Conservation (phyloP, 306 rosid genomes). For the Lagenaria siceraria region DNA sequence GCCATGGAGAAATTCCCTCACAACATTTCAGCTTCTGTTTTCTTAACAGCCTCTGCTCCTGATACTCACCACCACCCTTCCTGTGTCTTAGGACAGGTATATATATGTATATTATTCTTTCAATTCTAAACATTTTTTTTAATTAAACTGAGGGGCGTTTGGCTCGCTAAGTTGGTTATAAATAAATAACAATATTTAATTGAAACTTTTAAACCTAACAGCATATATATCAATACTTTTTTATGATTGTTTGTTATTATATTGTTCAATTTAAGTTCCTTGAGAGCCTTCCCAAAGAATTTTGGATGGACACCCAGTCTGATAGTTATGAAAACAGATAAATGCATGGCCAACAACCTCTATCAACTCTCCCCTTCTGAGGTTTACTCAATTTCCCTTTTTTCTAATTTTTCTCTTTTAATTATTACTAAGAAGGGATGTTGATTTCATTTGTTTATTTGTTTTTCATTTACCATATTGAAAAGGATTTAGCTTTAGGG, state of each 20-base stretch:
- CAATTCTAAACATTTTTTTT: too few relatives aligned
- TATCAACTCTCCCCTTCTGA: conserved; percentile 1
- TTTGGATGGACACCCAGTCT: background rate
- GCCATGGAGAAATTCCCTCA: conserved; percentile 53
- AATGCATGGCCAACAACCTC: background rate
- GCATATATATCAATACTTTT: too few relatives aligned
- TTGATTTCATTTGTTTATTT: background rate
- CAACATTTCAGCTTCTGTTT: conserved; percentile 37
- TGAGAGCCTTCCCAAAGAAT: background rate
- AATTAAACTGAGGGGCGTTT: too few relatives aligned
- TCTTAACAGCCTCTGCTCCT: conserved; percentile 24
- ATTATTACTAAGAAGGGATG: background rate
- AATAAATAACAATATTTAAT: too few relatives aligned
- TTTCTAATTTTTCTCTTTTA: too few relatives aligned
- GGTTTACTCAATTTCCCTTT: background rate
- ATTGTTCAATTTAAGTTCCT: background rate
- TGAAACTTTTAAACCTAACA: too few relatives aligned
- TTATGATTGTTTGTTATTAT: background rate
- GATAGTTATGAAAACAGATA: background rate
- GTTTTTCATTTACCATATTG: background rate
- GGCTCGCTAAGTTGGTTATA: too few relatives aligned
- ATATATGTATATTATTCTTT: too few relatives aligned
- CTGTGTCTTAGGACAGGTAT: background rate
- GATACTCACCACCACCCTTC: conserved; percentile 7
- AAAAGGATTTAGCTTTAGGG: conserved; percentile 3